phyloP scores from a whole-genome alignment of 441 rosid genomes.

The Isatis lusitanica region DNA sequence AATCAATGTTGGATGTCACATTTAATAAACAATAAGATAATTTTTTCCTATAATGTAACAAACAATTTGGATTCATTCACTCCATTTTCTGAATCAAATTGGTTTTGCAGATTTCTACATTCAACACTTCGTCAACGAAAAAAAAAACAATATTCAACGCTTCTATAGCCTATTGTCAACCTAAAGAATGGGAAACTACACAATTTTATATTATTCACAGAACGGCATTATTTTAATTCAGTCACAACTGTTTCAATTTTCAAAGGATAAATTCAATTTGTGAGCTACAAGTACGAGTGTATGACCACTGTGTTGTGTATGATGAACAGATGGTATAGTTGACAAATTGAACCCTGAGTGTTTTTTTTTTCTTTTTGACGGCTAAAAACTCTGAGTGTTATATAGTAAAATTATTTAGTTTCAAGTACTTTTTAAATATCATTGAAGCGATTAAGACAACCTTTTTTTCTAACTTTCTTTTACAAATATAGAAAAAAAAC shows the following conservation, averaged over 20 bases:
- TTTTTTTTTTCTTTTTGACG: too few species aligned
- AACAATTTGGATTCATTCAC: neutral
- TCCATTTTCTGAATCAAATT: too few species aligned
- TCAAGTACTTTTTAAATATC: neutral
- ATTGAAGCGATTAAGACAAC: neutral
- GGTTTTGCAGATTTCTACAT: too few species aligned
- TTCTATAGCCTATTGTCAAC: too few species aligned
- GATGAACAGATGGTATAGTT: neutral
- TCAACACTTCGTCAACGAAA: too few species aligned
- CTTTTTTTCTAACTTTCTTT: neutral
- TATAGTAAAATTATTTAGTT: neutral
- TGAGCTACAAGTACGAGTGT: neutral
- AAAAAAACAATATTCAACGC: too few species aligned
- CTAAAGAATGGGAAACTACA: too few species aligned
- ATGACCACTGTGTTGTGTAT: neutral
- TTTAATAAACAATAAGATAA: too few species aligned
- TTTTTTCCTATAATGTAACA: too few species aligned
- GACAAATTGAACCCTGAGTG: neutral
- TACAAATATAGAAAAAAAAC: neutral
- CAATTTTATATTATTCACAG: too few species aligned
- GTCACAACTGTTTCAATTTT: constrained; percentile 11
- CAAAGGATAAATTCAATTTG: neutral
- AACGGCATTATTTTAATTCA: neutral
- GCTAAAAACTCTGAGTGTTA: neutral
- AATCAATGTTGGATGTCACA: too few species aligned